phyloP scores from a whole-genome alignment of 768 basidiomycete genomes.

The Macrolepiota albuminosa region DNA sequence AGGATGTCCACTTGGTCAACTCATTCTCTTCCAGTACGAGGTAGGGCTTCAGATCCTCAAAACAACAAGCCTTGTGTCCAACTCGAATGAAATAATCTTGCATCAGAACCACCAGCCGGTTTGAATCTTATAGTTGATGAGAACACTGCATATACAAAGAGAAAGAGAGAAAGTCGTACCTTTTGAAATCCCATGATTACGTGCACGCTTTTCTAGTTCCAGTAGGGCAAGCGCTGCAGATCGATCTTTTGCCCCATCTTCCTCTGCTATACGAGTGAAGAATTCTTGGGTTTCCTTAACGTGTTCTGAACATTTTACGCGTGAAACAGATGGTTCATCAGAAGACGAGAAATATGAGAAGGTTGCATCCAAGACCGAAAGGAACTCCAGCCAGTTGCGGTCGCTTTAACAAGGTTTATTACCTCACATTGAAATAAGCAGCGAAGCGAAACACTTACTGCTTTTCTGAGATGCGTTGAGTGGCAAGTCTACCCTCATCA shows the following conservation, averaged over 20 bases:
- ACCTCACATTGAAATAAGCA: not conserved
- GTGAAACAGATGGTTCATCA: constrained; percentile 20
- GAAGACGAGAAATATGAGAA: constrained; percentile 36
- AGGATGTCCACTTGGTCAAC: constrained; percentile 45
- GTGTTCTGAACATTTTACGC: constrained; percentile 31
- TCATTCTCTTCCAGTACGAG: constrained; percentile 44
- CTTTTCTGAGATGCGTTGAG: constrained; percentile 52
- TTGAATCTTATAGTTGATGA: constrained; percentile 32
- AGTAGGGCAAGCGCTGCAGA: constrained; percentile 69
- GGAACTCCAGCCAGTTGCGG: constrained; percentile 84
- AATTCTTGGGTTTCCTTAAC: constrained; percentile 43
- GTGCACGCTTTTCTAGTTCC: constrained; percentile 66
- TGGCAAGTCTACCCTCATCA: constrained; percentile 62
- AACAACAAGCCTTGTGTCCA: constrained; percentile 81
- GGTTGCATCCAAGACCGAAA: constrained; percentile 66
- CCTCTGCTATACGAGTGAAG: constrained; percentile 50
- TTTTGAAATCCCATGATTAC: constrained; percentile 41
- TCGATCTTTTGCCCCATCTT: constrained; percentile 70
- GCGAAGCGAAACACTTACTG: constrained; percentile 38
- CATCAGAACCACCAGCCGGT: constrained; percentile 43
- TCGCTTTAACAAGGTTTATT: constrained; percentile 39
- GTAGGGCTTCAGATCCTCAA: constrained; percentile 78
- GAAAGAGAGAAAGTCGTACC: constrained; percentile 25
- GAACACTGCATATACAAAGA: not conserved
- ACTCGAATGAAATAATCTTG: constrained; percentile 66